Percentiles rank a stretch among this genome's conserved stretches.
Evolutionary conservation across 1,284 basidiomycete genomes (phyloP).

Genomic region (Baeospora myosura): DNA sequence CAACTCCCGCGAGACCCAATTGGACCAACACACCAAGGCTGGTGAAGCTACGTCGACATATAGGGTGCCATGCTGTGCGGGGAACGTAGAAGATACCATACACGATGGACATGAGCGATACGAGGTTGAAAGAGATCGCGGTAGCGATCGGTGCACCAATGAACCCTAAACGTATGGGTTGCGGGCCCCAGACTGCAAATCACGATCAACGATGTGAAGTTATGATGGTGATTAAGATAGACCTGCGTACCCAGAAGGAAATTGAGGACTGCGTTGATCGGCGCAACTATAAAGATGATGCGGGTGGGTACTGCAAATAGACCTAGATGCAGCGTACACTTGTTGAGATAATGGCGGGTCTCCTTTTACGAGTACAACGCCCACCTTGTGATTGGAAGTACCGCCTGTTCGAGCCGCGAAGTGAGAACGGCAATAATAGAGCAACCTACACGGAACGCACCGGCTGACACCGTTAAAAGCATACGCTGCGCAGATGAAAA

Average conservation of each 20-base stretch:
- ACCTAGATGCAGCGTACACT: constrained; percentile 31
- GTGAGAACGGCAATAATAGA: neutral
- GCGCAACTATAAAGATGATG: constrained; percentile 79
- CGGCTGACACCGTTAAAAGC: constrained; percentile 67
- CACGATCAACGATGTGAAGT: no score
- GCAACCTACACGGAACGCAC: constrained; percentile 27
- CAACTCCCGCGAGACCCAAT: constrained; percentile 74
- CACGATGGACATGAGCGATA: constrained; percentile 59
- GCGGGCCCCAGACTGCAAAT: constrained; percentile 74
- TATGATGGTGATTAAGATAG: neutral
- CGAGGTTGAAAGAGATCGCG: constrained; percentile 82
- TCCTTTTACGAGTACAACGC: neutral
- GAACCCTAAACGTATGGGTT: constrained; percentile 76
- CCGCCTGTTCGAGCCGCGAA: constrained; percentile 2
- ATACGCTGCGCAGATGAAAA: constrained; percentile 48
- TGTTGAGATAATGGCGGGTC: neutral
- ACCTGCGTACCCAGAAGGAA: constrained; percentile 62
- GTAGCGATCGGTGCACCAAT: constrained; percentile 91
- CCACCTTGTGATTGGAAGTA: constrained; percentile 86
- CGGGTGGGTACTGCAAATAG: constrained; percentile 84
- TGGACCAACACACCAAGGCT: constrained; percentile 67
- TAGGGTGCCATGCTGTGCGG: constrained; percentile 78
- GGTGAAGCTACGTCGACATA: constrained; percentile 60
- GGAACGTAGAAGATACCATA: constrained; percentile 76
- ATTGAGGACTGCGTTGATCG: constrained; percentile 80